A percentile compares a stretch with the other conserved stretches of the same genome.
Conservation (phyloP, 2,329 filamentous ascomycete species). For the Clarireedia homoeocarpa region DNA sequence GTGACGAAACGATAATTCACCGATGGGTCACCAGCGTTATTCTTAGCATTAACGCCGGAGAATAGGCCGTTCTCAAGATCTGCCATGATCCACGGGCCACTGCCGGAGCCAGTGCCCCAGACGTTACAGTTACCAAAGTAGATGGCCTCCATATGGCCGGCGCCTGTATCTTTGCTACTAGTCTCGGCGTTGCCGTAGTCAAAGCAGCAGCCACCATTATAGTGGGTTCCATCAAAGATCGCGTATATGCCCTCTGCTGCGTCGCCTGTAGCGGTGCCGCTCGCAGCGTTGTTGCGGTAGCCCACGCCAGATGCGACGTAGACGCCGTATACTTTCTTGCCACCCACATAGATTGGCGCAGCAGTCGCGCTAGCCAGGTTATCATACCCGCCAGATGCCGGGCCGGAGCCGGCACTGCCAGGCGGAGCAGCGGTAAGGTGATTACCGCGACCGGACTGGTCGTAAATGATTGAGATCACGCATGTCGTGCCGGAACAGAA, state of each 20-base stretch:
- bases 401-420: constrained; percentile 49
- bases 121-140: constrained; percentile 50
- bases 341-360: constrained; percentile 53
- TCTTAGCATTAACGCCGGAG: constrained; percentile 39
- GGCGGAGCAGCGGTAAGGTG: constrained; percentile 55
- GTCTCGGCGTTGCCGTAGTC: constrained; percentile 52
- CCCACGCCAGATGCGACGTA: constrained; percentile 54
- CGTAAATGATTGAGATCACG: constrained; percentile 56
- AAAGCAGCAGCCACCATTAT: constrained; percentile 48
- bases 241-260: constrained; percentile 52
- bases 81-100: constrained; percentile 60
- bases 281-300: constrained; percentile 51
- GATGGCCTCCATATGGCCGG: constrained; percentile 62
- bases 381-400: constrained; percentile 49
- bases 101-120: constrained; percentile 51
- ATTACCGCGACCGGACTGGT: constrained; percentile 55
- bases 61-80: constrained; percentile 62
- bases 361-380: constrained; percentile 51
- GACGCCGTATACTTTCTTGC: constrained; percentile 55
- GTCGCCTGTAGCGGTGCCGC: constrained; percentile 47
- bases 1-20: constrained; percentile 50
- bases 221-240: constrained; percentile 51
- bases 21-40: constrained; percentile 45
- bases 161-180: constrained; percentile 45
- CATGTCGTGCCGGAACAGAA: constrained; percentile 56